These are phyloP conservation scores for Chrysanthemum seticuspe DNA, from an alignment of 129 eudicot species.

Conservation along the genomic window DNA sequence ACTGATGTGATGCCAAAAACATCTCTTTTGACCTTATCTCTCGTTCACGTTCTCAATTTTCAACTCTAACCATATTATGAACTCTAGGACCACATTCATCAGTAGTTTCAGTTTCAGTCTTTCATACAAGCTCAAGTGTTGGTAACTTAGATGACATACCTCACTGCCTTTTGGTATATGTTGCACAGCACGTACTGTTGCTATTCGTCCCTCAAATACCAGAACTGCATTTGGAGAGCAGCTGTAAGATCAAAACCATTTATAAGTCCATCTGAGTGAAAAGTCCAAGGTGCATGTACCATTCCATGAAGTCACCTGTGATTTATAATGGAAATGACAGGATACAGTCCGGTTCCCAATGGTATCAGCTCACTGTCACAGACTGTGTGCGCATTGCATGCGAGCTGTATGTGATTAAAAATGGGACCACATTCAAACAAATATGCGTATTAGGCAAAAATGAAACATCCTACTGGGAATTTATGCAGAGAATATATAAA, in stretches of 20 bases:
- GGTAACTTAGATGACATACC: conserved; percentile 43
- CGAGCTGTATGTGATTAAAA: conserved; percentile 55
- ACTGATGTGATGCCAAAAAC: too few relatives aligned
- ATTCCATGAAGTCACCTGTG: conserved; percentile 61
- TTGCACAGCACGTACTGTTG: conserved; percentile 83
- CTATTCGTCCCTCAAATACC: conserved; percentile 82
- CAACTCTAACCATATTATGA: too few relatives aligned
- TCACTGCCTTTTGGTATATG: conserved; percentile 83
- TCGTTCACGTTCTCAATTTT: too few relatives aligned
- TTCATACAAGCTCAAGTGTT: not conserved
- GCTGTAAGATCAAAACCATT: conserved; percentile 46
- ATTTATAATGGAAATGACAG: conserved; percentile 76
- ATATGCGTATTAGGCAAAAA: not conserved
- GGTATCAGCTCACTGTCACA: conserved; percentile 93
- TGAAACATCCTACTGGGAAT: not conserved
- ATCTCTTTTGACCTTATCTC: too few relatives aligned
- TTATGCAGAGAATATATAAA: not conserved
- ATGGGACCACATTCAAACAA: conserved; percentile 14
- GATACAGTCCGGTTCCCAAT: conserved; percentile 86
- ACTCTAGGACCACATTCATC: too few relatives aligned
- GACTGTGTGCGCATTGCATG: conserved; percentile 93
- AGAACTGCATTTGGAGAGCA: conserved; percentile 93
- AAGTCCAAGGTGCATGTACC: conserved; percentile 1
- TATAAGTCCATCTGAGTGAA: conserved; percentile 16
- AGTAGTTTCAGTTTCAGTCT: too few relatives aligned